phyloP scores from a whole-genome alignment of 192 early-diverging fungal genomes.

The Pilaira anomala region DNA sequence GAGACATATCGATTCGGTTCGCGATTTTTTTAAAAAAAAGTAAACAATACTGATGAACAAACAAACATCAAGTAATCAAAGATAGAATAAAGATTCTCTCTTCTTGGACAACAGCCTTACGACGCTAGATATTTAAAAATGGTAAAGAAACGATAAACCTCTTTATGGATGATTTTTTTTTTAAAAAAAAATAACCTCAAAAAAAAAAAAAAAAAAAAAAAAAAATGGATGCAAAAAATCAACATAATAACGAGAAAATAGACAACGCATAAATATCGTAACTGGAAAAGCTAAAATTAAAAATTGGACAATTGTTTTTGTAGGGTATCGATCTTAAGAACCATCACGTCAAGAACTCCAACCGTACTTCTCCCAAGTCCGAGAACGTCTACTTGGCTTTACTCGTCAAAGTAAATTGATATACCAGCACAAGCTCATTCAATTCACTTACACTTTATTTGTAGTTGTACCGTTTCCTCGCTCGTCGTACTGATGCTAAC shows the following conservation, averaged over 20 bases:
- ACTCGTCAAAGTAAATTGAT: constrained; percentile 85
- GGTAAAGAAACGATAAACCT: not conserved
- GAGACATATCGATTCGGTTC: too few relatives aligned
- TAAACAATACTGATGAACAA: too few relatives aligned
- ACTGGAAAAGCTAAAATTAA: too few relatives aligned
- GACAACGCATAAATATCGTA: too few relatives aligned
- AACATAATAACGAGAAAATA: too few relatives aligned
- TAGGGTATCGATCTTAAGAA: constrained; percentile 99
- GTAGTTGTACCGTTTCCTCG: constrained; percentile 97
- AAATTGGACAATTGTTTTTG: not conserved
- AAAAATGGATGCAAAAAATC: not conserved
- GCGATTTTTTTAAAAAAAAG: too few relatives aligned
- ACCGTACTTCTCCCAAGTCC: constrained; percentile 85
- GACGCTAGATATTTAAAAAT: constrained; percentile 5
- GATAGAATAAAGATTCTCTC: constrained; percentile 1
- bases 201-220: not conserved
- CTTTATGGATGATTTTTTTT: not conserved
- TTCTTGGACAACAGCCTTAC: not conserved
- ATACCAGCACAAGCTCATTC: too few relatives aligned
- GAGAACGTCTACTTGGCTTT: constrained; percentile 97
- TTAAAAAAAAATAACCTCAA: too few relatives aligned
- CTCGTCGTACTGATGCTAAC: constrained; percentile 95
- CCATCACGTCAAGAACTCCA: constrained; percentile 96
- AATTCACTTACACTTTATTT: not conserved
- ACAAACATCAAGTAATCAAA: too few relatives aligned